Evolutionary conservation across 176 grass and related monocot species (phyloP), one percentile per base, ranked within the genome.

Genomic region (Alopecurus myosuroides): DNA sequence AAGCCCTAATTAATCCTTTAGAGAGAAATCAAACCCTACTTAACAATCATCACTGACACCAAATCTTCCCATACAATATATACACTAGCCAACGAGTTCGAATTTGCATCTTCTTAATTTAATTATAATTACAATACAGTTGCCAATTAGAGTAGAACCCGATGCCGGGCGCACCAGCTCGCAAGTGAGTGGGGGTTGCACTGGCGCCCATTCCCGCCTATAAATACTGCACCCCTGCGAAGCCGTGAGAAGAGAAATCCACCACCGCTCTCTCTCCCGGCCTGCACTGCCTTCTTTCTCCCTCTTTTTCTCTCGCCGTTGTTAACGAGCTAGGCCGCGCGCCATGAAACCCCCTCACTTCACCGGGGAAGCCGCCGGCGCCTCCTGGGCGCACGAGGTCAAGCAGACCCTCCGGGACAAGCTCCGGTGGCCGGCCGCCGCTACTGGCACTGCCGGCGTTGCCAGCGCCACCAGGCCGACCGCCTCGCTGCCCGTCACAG

Each of bases 371-470:
- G 91, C 76, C 4, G 70, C 70, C 9, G 35, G 83, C 17, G 84
- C 82, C 25, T 92, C 90, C 20, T 94, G 92, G 94, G 83, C 82
- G 41, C 88, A 83, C 73, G 94, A 97, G 83, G 62, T 97, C 49
- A 97, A 97, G 60, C 90, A 97, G 86, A 92, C 80, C 76, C 87
- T 97, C 25, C 86, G 88, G 79, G 94, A 94, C 85, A 97, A 94
- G 82, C 94, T 94, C n/a, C 84, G 88, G 71, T 77, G 89, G 83
- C 49, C 88, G 31, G 80, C 79, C 19, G 11, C 70, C 46, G 15
- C 4, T 49, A 49, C 46, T 7, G 15, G 61, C 29, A 64, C 29
- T 3, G 26, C 42, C 1, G 44, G 60, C 58, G 68, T 60, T 33
- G 13, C n/a, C 6, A 45, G 84, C 15, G 70, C 84, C 17, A 8